Conservation (phyloP, 2,329 filamentous ascomycete genomes). For the Cercospora citrullina region DNA sequence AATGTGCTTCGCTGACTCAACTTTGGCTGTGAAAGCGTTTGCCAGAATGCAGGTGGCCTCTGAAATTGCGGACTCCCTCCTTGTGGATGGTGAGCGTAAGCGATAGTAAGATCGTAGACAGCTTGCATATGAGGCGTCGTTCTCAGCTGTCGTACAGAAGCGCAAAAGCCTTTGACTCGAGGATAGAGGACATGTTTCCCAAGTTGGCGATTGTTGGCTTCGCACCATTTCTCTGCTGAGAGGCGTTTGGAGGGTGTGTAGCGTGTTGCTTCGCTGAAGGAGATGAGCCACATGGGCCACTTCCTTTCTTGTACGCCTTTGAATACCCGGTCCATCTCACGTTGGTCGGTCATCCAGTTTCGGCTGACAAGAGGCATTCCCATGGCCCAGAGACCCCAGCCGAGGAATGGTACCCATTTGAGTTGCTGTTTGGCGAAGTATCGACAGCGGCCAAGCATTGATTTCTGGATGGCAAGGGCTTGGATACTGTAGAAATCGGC, state of each 20-base stretch:
- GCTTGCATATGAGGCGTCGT: constrained; percentile 38
- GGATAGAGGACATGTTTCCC: constrained; percentile 62
- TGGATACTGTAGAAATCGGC: constrained; percentile 66
- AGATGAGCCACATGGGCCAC: constrained; percentile 64
- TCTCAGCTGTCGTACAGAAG: constrained; percentile 57
- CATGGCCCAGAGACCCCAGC: constrained; percentile 66
- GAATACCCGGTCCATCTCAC: constrained; percentile 60
- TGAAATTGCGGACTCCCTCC: constrained; percentile 33
- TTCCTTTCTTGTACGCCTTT: constrained; percentile 52
- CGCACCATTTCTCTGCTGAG: constrained; percentile 56
- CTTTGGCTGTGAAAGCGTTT: constrained; percentile 33
- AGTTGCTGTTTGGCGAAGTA: constrained; percentile 65
- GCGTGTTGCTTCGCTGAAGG: constrained; percentile 64
- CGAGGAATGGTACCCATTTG: constrained; percentile 60
- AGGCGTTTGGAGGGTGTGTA: constrained; percentile 57
- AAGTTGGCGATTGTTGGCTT: constrained; percentile 51
- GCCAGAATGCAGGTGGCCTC: constrained; percentile 36
- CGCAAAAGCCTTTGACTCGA: constrained; percentile 61
- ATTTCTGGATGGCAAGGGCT: constrained; percentile 53
- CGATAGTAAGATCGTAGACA: constrained; percentile 44
- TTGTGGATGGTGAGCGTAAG: constrained; percentile 34
- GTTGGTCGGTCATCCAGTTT: constrained; percentile 59
- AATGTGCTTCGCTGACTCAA: constrained; percentile 35
- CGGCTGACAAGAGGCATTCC: constrained; percentile 64
- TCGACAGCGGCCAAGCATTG: constrained; percentile 62